These are phyloP conservation scores for Maudiozyma turicensis DNA, from an alignment of 805 yeast species.

Conservation along the genomic window DNA sequence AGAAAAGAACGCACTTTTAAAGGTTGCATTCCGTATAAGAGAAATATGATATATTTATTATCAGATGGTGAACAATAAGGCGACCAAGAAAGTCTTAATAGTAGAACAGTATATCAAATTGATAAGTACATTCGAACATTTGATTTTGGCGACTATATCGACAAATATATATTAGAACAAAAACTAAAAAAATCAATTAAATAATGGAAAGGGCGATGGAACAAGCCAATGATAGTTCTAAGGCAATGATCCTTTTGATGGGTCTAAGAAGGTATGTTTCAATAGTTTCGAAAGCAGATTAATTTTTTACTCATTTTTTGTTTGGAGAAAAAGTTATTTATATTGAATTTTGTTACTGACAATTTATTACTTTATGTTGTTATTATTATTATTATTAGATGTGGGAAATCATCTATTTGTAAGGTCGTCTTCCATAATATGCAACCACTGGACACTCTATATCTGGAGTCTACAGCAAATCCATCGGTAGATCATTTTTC, in stretches of 20 bases:
- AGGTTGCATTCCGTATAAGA: no score
- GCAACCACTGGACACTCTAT: slow-evolving; percentile 90
- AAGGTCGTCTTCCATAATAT: slow-evolving; percentile 93
- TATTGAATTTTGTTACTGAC: background rate
- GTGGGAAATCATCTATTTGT: slow-evolving; percentile 92
- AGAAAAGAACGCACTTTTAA: no score
- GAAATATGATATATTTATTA: no score
- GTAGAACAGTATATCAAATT: no score
- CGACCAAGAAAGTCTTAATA: no score
- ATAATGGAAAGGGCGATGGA: slow-evolving; percentile 5
- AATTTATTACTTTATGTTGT: background rate
- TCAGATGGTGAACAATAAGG: no score
- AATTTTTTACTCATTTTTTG: background rate
- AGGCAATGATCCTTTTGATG: slow-evolving; percentile 80
- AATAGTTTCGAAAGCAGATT: background rate
- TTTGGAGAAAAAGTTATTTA: background rate
- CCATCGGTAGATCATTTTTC: slow-evolving; percentile 80
- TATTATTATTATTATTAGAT: slow-evolving; percentile 29
- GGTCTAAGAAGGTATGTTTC: slow-evolving; percentile 57
- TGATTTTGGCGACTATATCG: no score
- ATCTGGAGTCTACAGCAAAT: slow-evolving; percentile 79
- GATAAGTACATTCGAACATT: no score
- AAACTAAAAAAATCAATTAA: background rate
- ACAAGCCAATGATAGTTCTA: slow-evolving; percentile 34
- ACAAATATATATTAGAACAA: background rate